Evolutionary conservation across 345 rosid genomes (phyloP).

Genomic region (Pseudoturritis turrita): DNA sequence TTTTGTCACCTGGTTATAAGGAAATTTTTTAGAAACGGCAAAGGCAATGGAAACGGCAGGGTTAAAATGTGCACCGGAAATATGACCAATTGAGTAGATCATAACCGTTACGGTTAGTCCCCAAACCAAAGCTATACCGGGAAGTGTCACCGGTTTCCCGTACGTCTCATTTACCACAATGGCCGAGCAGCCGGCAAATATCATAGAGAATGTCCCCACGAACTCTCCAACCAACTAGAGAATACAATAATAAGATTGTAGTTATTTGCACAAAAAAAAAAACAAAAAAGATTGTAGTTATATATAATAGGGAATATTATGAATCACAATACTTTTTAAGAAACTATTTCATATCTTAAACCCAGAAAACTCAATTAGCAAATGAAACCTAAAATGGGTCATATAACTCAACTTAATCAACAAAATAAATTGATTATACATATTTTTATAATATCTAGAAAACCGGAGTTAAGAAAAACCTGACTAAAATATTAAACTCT

Average conservation of each 20-base stretch:
- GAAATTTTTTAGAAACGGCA: constrained; percentile 32
- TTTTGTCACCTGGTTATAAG: constrained; percentile 30
- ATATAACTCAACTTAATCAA: neutral
- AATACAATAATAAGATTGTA: neutral
- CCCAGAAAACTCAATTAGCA: neutral
- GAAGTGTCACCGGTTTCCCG: constrained; percentile 26
- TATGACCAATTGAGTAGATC: constrained; percentile 40
- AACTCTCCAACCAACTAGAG: constrained; percentile 40
- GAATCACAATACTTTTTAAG: neutral
- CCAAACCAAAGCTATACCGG: constrained; percentile 40
- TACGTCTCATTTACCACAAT: constrained; percentile 32
- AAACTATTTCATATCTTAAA: neutral
- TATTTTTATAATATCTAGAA: too few species aligned
- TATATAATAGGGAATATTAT: neutral
- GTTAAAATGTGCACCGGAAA: constrained; percentile 57
- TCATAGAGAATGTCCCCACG: constrained; percentile 41
- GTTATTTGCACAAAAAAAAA: too few species aligned
- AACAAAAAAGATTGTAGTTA: neutral
- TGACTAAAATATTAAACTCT: too few species aligned
- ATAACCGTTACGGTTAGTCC: constrained; percentile 41
- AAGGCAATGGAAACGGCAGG: constrained; percentile 51
- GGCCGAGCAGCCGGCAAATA: constrained; percentile 39
- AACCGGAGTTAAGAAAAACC: too few species aligned
- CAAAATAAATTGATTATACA: neutral
- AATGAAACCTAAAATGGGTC: neutral